These are phyloP conservation scores for Aspergillus fumigatiaffinis DNA, from an alignment of 2,329 filamentous ascomycete species.

Conservation along the genomic window DNA sequence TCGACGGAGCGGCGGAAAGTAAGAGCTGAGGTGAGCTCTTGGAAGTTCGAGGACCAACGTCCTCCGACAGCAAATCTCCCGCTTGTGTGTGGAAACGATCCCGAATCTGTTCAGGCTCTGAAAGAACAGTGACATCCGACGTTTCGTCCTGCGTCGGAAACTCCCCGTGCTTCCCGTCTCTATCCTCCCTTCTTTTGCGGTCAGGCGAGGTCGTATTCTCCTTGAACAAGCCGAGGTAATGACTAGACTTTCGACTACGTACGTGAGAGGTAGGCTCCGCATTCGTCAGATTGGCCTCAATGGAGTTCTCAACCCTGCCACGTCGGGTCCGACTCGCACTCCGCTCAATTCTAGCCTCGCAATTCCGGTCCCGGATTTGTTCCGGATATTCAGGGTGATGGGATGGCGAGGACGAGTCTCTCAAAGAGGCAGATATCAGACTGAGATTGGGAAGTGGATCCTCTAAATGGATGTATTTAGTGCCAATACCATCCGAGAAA, in stretches of 20 bases:
- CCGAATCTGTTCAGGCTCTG: slow-evolving; percentile 10
- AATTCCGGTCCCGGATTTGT: slow-evolving; percentile 18
- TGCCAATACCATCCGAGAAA: slow-evolving; percentile 22
- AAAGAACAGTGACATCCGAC: slow-evolving; percentile 7
- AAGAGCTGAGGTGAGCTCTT: slow-evolving; percentile 28
- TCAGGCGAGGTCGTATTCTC: slow-evolving; percentile 56
- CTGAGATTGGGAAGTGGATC: slow-evolving; percentile 20
- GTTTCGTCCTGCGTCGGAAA: slow-evolving; percentile 13
- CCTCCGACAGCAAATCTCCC: slow-evolving; percentile 8
- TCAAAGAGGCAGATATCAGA: slow-evolving; percentile 25
- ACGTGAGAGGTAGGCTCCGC: slow-evolving; percentile 52
- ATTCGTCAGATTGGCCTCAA: slow-evolving; percentile 60
- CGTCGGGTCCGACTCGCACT: slow-evolving; percentile 43
- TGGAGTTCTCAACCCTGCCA: slow-evolving; percentile 56
- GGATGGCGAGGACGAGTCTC: slow-evolving; percentile 21
- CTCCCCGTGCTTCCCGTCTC: slow-evolving; percentile 35
- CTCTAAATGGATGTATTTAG: slow-evolving; percentile 13
- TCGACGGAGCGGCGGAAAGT: slow-evolving; percentile 20
- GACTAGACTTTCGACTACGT: slow-evolving; percentile 62
- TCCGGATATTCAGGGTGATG: slow-evolving; percentile 21
- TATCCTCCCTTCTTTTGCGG: slow-evolving; percentile 48
- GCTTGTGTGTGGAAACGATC: slow-evolving; percentile 12
- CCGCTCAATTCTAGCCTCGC: slow-evolving; percentile 28
- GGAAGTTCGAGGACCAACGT: slow-evolving; percentile 16
- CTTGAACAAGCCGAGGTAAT: slow-evolving; percentile 63